Evolutionary conservation across 2,329 filamentous ascomycete genomes (phyloP), one percentile per base, ranked within the genome.

Genomic region (Pestalotiopsis sp.): DNA sequence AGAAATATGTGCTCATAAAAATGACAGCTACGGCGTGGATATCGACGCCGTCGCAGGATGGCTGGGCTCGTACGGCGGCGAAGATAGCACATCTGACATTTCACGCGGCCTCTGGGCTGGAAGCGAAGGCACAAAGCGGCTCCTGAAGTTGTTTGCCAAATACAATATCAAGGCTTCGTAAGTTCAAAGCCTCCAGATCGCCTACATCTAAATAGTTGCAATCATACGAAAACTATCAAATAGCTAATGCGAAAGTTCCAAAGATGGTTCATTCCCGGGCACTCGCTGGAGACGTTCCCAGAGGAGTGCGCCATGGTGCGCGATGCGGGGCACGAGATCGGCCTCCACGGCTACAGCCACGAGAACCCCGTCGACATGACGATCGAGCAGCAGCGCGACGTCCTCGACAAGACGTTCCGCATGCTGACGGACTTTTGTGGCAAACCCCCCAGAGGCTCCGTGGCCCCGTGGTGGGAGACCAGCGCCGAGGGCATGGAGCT

Each of bases 21-120:
- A 3, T 17, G 12, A 49, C 36, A 84, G 87, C 72, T 93, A 92
- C 73, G 90, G 91, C 2, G 89, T 93, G 27, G 92, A 94, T 70
- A 90, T 94, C 31, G 91, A 94, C 72, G 91, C 91, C n/a, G 90
- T 93, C 1, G 88, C 91, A 1, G 91, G 92, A 9, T 94, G 92
- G 92, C 83, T 94, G 0, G 92, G 92, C 0, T 92, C 89, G 0
- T 94, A 94, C 74, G 90, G 90, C 17, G 91, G 92, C 49, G 87
- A 93, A 77, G 91, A 94, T 75, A 91, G 87, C 7, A 89, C 87
- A 1, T 92, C 86, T 74, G 92, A 94, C 73, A 93, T 94, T 71
- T 91, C 88, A 75, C 84, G 91, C 84, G 91, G 90, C 88, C 79
- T 92, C 38, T 94, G 89, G 73, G 92, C 92, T 2, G 91, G 92